phyloP scores from a whole-genome alignment of 495 filamentous ascomycete genomes.

The Barbatosphaeria neglecta region DNA sequence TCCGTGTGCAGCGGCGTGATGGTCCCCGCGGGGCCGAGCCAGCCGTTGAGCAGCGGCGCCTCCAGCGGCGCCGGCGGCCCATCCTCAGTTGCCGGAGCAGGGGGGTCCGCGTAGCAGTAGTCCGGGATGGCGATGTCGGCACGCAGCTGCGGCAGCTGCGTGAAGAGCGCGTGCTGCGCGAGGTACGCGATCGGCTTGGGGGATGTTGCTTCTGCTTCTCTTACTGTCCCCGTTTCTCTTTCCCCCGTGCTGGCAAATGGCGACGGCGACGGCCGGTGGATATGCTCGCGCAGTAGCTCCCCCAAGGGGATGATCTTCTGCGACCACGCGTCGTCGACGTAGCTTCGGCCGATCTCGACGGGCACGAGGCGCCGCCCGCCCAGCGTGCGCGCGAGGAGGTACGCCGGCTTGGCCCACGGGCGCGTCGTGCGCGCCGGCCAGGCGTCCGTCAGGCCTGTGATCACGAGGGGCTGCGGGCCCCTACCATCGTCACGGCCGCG shows the following conservation, averaged over 20 bases:
- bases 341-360: constrained; percentile 79
- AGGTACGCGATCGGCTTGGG: constrained; percentile 53
- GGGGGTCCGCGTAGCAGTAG: constrained; percentile 65
- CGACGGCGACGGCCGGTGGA: constrained; percentile 20
- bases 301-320: constrained; percentile 70
- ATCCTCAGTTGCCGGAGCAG: constrained; percentile 39
- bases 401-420: constrained; percentile 61
- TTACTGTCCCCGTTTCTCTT: not conserved
- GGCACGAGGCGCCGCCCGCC: constrained; percentile 71
- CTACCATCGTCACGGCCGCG: constrained; percentile 3
- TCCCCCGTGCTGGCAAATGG: not conserved
- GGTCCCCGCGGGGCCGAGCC: constrained; percentile 82
- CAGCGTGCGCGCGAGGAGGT: constrained; percentile 67
- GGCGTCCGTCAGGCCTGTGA: constrained; percentile 47
- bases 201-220: not conserved
- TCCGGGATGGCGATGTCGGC: constrained; percentile 73
- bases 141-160: constrained; percentile 67
- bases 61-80: constrained; percentile 38
- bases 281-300: constrained; percentile 53
- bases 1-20: constrained; percentile 91
- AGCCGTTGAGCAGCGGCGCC: constrained; percentile 63
- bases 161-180: constrained; percentile 79
- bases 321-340: constrained; percentile 77
- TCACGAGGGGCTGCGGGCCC: constrained; percentile 52
- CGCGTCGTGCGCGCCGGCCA: constrained; percentile 70